Evolutionary conservation across 208 protist species (phyloP).

Genomic region (Herpetomonas tarakana): DNA sequence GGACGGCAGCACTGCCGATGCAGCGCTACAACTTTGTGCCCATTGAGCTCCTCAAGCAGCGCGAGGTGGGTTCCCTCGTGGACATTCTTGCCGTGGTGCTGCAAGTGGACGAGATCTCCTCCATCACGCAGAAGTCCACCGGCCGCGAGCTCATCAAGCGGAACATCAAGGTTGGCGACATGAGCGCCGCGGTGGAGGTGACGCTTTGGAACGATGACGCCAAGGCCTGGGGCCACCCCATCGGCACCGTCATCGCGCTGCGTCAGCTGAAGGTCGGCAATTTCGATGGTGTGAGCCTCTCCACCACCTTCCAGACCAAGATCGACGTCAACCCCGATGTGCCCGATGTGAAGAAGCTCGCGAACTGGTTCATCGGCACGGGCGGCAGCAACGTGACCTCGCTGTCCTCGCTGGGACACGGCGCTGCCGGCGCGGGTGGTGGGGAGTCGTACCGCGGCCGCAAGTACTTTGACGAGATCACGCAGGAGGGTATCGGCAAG

Average conservation of each 20-base stretch:
- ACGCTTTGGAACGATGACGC: conserved; percentile 91
- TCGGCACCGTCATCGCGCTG: conserved; percentile 78
- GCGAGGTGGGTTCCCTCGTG: conserved; percentile 80
- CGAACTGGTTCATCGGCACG: conserved; percentile 82
- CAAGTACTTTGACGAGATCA: conserved; percentile 85
- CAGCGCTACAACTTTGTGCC: conserved; percentile 90
- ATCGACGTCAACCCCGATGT: conserved; percentile 83
- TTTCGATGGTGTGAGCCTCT: conserved; percentile 86
- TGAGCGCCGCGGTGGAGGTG: conserved; percentile 75
- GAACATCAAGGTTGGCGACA: conserved; percentile 78
- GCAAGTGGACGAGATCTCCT: conserved; percentile 55
- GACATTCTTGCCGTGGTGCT: conserved; percentile 85
- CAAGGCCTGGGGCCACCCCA: conserved; percentile 46
- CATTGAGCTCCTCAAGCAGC: conserved; percentile 83
- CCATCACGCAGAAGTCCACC: conserved; percentile 81
- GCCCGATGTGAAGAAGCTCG: conserved; percentile 81
- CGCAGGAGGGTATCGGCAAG: conserved; percentile 63
- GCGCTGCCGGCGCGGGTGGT: conserved; percentile 15
- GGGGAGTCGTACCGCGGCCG: conserved; percentile 76
- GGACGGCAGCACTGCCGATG: conserved; percentile 48
- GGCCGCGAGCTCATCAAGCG: conserved; percentile 82
- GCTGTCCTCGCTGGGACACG: conserved; percentile 54
- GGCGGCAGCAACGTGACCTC: conserved; percentile 76
- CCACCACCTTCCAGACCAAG: conserved; percentile 75
- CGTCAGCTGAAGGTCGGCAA: conserved; percentile 82